Evolutionary conservation across 1,139 yeast species (phyloP).

Genomic region (Blastobotrys elegans): DNA sequence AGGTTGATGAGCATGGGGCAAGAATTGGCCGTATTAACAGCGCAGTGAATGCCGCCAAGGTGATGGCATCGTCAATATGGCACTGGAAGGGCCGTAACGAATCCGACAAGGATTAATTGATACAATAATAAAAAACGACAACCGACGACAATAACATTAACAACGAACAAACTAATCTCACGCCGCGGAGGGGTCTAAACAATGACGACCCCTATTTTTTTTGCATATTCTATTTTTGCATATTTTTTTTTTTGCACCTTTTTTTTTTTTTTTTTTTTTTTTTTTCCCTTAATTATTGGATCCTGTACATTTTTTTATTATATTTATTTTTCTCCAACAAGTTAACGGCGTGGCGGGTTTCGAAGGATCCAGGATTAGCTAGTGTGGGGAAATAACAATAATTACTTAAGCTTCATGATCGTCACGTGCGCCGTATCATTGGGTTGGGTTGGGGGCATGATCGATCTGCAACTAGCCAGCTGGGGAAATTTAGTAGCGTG

Average conservation of each 20-base stretch:
- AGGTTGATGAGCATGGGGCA: not conserved
- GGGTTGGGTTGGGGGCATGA: too few species aligned
- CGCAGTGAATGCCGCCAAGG: constrained; percentile 22
- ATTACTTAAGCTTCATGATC: too few species aligned
- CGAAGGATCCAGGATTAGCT: too few species aligned
- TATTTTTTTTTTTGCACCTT: not conserved
- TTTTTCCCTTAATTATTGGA: not conserved
- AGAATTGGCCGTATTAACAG: constrained; percentile 17
- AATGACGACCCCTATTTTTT: constrained; percentile 7
- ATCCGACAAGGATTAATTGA: too few species aligned
- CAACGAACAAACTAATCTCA: too few species aligned
- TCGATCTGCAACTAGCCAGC: too few species aligned
- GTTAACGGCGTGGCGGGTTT: not conserved
- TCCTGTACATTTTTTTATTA: not conserved
- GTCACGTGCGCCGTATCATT: too few species aligned
- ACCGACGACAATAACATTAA: not conserved
- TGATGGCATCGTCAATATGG: constrained; percentile 21
- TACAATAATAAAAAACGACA: not conserved
- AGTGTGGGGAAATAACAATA: too few species aligned
- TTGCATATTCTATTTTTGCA: constrained; percentile 3
- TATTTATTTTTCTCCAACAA: not conserved
- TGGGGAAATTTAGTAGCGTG: too few species aligned
- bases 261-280: not conserved
- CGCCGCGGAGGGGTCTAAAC: constrained; percentile 2
- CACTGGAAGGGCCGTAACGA: constrained; percentile 21